Evolutionary conservation across 2,329 filamentous ascomycete genomes (phyloP), one percentile per base, ranked within the genome.

Genomic region (Parafenestella ontariensis): DNA sequence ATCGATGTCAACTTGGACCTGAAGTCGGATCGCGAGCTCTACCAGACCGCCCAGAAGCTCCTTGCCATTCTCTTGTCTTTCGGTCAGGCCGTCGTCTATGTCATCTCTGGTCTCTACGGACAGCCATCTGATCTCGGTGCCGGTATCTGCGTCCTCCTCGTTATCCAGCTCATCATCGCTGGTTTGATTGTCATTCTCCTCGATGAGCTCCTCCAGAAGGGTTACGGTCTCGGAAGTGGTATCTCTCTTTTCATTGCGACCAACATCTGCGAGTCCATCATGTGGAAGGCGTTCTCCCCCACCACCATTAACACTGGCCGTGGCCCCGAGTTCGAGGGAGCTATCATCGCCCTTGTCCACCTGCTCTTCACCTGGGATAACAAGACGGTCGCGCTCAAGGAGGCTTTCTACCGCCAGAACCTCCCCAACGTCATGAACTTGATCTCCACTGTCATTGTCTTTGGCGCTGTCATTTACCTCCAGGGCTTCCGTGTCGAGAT

Each of bases 1-100:
- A 98, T 99, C 81, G 95, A 99, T 78, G 94, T 99, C 85, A 98
- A 99, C 87, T 91, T 99, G 73, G 95, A 99, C 85, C 89, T 98
- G 80, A 99, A 99, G 87, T 95, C 94, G 79, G 95, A 99, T 81
- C 95, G 95, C 81, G 95, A 99, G 85, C 89, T 99, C 64, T 99
- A 99, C 87, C 95, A 99, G 85, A 99, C 94, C 63, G 95, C 96
- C 52, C 95, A 99, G 86, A 99, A 99, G 85, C 90, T 79, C 66
- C 68, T 77, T 73, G 95, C 95, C 69, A 96, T 99, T 76, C 96
- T 99, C 77, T 87, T 99, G 69, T 96, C 94, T 63, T 95, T 96
- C 80, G 95, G 95, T 69, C 96, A 96, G 78, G 94, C 93, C 74
- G 96, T 93, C 70, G 95, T 99, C 72, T 98, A 96, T 81, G 95